Conservation (phyloP, 2,329 filamentous ascomycete species). For the Diaporthe eres region DNA sequence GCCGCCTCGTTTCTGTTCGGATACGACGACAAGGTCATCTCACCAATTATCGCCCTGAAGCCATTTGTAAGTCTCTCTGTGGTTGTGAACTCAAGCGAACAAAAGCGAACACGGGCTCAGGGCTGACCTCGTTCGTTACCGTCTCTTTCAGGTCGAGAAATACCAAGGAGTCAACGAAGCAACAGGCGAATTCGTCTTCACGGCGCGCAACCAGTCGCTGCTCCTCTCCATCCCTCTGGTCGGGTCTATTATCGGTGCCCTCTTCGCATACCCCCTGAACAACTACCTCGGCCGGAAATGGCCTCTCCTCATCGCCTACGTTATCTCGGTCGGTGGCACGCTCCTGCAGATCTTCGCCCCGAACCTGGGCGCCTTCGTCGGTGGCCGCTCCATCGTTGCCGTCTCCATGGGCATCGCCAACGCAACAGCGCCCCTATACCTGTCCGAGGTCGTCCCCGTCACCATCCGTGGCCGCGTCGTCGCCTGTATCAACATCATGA, state of each 20-base stretch:
- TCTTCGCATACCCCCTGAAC: conserved; percentile 51
- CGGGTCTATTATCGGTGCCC: conserved; percentile 51
- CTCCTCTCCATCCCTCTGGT: conserved; percentile 54
- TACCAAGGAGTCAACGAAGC: conserved; percentile 35
- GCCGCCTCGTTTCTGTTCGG: conserved; percentile 37
- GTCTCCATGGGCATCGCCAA: conserved; percentile 51
- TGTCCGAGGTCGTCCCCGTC: conserved; percentile 52
- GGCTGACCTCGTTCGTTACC: not conserved
- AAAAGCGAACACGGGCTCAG: not conserved
- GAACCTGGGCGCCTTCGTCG: conserved; percentile 51
- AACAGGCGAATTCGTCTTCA: conserved; percentile 36
- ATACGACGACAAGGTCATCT: conserved; percentile 39
- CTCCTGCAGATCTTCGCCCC: conserved; percentile 54
- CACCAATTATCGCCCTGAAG: conserved; percentile 32
- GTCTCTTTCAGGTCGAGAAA: conserved; percentile 19
- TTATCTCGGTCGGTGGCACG: conserved; percentile 51
- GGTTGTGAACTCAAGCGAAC: not conserved
- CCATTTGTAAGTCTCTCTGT: conserved; percentile 30
- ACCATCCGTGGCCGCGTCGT: conserved; percentile 38
- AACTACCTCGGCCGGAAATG: conserved; percentile 52
- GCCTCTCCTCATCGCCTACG: conserved; percentile 51
- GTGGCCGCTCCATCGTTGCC: conserved; percentile 48
- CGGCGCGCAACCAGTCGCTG: conserved; percentile 50
- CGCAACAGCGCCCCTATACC: conserved; percentile 53
- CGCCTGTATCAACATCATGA: conserved; percentile 47